Evolutionary conservation across 148 eudicot genomes (phyloP).

Genomic region (Vaccinium corymbosum): DNA sequence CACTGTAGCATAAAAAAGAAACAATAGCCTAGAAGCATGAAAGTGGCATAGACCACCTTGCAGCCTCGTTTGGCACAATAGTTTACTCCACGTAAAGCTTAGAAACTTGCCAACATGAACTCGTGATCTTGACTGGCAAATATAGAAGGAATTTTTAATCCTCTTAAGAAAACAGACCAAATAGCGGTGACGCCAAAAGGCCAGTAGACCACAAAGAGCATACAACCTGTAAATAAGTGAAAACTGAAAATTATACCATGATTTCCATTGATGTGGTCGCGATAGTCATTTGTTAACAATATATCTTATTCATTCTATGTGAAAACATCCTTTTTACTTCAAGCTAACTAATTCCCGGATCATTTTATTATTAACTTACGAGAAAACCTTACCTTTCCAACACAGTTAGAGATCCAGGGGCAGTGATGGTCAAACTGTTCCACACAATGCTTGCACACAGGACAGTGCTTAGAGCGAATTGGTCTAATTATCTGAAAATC

Average conservation of each 20-base stretch:
- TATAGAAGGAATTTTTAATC: neutral
- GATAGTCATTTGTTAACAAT: neutral
- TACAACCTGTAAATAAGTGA: neutral
- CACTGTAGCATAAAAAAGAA: neutral
- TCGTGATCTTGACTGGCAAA: neutral
- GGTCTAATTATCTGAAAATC: slow-evolving; percentile 58
- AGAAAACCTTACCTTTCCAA: slow-evolving; percentile 72
- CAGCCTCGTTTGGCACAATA: neutral
- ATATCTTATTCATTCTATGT: neutral
- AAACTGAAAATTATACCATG: neutral
- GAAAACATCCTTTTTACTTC: neutral
- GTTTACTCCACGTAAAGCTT: neutral
- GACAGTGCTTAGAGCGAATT: slow-evolving; percentile 82
- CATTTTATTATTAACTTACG: neutral
- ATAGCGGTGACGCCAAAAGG: neutral
- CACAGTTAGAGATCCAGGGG: slow-evolving; percentile 99
- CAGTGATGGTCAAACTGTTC: slow-evolving; percentile 81
- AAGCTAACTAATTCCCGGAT: neutral
- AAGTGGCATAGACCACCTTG: neutral
- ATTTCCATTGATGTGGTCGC: neutral
- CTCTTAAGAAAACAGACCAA: neutral
- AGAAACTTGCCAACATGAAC: neutral
- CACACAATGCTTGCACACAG: slow-evolving; percentile 73
- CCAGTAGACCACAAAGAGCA: neutral
- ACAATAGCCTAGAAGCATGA: neutral